Conservation (phyloP, 345 rosid genomes). For the Gynandropsis gynandra region DNA sequence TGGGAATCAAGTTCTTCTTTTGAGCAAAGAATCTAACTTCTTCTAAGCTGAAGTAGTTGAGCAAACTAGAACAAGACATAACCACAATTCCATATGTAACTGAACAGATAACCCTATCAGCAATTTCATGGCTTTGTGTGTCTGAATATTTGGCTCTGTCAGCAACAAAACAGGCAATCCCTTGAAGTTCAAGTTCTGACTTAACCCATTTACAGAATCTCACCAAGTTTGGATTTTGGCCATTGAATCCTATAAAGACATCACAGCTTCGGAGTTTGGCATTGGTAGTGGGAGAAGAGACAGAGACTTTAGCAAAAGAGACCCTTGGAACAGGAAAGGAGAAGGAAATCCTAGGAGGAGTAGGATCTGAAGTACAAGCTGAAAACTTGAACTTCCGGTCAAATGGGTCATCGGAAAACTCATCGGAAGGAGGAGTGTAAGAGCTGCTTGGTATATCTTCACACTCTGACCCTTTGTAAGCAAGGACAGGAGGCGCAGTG, state of each 20-base stretch:
- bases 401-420: slow-evolving; percentile 60
- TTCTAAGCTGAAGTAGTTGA: slow-evolving; percentile 63
- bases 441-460: slow-evolving; percentile 91
- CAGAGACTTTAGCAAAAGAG: slow-evolving; percentile 64
- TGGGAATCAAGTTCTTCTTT: slow-evolving; percentile 78
- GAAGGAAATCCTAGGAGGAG: slow-evolving; percentile 68
- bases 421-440: slow-evolving; percentile 81
- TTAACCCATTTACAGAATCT: slow-evolving; percentile 91
- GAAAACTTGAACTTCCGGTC: slow-evolving; percentile 52
- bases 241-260: slow-evolving; percentile 79
- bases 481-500: slow-evolving; percentile 40
- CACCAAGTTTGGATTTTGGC: slow-evolving; percentile 68
- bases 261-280: slow-evolving; percentile 89
- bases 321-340: slow-evolving; percentile 85
- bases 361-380: slow-evolving; percentile 52
- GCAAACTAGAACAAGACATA: slow-evolving; percentile 52
- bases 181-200: slow-evolving; percentile 90
- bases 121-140: slow-evolving; percentile 76
- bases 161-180: slow-evolving; percentile 85
- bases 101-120: slow-evolving; percentile 78
- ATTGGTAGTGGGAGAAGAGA: slow-evolving; percentile 56
- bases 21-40: slow-evolving; percentile 84
- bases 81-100: slow-evolving; percentile 76
- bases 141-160: slow-evolving; percentile 78
- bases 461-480: slow-evolving; percentile 48